A percentile compares a stretch with the other conserved stretches of the same genome.
Conservation (phyloP, 2,329 filamentous ascomycete species). For the Aplosporella prunicola region DNA sequence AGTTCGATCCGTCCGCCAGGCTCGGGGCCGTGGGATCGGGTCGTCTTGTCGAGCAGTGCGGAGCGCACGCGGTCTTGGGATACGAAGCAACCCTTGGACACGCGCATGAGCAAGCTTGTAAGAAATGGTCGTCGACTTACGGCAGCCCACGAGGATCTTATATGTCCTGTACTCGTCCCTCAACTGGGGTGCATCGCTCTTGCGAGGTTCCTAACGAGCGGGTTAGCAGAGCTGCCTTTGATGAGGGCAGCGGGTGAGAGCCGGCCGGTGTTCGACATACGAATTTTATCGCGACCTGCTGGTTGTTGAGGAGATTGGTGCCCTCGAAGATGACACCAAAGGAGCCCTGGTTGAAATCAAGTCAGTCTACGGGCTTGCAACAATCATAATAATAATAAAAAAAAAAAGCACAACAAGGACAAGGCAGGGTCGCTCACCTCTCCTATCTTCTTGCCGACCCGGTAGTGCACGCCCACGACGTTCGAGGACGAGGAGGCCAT, state of each 20-base stretch:
- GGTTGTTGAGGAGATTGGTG: constrained; percentile 96
- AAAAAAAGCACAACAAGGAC: no score
- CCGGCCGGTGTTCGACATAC: no score
- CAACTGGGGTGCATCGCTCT: constrained; percentile 95
- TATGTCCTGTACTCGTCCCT: constrained; percentile 98
- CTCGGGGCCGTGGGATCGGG: neutral
- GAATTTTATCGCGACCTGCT: constrained; percentile 99
- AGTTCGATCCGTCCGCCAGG: neutral
- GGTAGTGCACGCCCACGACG: constrained; percentile 96
- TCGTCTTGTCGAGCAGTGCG: neutral
- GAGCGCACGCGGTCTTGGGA: neutral
- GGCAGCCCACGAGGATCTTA: constrained; percentile 98
- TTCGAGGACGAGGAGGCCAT: constrained; percentile 91
- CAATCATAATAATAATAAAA: no score
- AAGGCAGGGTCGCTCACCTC: no score
- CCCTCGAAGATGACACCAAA: constrained; percentile 99
- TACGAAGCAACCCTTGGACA: constrained; percentile 6
- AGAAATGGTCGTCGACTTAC: constrained; percentile 51
- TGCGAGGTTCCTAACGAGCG: constrained; percentile 73
- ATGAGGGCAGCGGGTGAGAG: constrained; percentile 2
- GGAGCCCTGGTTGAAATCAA: constrained; percentile 66
- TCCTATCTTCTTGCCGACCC: constrained; percentile 98
- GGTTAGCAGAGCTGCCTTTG: constrained; percentile 7
- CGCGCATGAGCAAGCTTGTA: constrained; percentile 14
- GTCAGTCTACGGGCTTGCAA: no score